Percentiles rank a stretch among this genome's conserved stretches.
Conservation (phyloP, 108 stramenopile genomes). For the Schizochytrium sp. region DNA sequence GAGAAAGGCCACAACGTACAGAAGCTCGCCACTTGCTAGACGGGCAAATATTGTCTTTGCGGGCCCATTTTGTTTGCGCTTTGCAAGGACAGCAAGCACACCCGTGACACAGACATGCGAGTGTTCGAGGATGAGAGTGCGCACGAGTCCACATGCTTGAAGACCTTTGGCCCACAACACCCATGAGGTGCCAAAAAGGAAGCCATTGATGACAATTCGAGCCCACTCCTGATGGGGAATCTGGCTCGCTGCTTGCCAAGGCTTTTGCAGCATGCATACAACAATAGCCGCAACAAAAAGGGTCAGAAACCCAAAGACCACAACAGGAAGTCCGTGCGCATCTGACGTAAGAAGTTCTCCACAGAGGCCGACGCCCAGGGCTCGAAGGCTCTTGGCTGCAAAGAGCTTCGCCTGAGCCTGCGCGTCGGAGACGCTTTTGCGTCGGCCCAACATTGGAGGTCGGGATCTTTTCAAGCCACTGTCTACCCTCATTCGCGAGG, state of each 20-base stretch:
- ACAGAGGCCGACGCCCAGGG: background rate
- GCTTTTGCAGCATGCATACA: background rate
- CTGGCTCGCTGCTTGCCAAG: background rate
- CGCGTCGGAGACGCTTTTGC: too few species aligned
- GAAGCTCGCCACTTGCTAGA: background rate
- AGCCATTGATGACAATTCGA: background rate
- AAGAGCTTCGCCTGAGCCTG: background rate
- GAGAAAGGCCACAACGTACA: background rate
- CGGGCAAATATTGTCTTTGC: background rate
- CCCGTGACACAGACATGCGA: background rate
- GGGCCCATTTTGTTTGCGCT: background rate
- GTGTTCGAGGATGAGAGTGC: background rate
- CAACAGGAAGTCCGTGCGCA: background rate
- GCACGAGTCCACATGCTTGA: background rate
- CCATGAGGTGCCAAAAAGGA: background rate
- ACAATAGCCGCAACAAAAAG: background rate
- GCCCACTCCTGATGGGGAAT: background rate
- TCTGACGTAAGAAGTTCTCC: background rate
- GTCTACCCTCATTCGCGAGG: too few species aligned
- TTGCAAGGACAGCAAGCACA: background rate
- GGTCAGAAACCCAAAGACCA: background rate
- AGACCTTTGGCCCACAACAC: background rate
- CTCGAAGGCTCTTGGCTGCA: background rate
- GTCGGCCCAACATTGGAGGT: too few species aligned
- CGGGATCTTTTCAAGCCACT: too few species aligned